These are phyloP conservation scores for Entomortierella parvispora DNA, from an alignment of 192 early-diverging fungal species.

Conservation along the genomic window DNA sequence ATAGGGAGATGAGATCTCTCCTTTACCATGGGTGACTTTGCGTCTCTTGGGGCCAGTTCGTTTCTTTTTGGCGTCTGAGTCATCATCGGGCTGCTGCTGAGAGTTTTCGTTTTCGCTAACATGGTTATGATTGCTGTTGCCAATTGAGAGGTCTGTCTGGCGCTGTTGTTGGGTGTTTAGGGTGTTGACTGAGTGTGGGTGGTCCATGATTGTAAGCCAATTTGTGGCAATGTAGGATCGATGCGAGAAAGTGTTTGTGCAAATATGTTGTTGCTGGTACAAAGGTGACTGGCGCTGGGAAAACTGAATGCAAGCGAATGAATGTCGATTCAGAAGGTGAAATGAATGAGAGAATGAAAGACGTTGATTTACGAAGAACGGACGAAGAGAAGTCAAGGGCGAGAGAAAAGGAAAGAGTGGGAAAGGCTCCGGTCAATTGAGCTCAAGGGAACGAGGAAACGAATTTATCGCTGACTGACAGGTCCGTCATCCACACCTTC, in stretches of 20 bases:
- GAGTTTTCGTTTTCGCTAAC: background rate
- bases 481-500: too few relatives aligned
- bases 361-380: background rate
- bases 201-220: too few relatives aligned
- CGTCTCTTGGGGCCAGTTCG: slow-evolving; percentile 65
- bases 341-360: background rate
- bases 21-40: slow-evolving; percentile 70
- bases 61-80: slow-evolving; percentile 64
- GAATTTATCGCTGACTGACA: background rate
- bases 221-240: background rate
- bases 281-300: slow-evolving; percentile 2
- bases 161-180: too few relatives aligned
- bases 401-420: background rate
- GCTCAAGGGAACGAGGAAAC: background rate
- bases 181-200: too few relatives aligned
- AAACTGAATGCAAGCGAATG: background rate
- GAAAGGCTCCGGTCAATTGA: background rate
- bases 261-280: background rate
- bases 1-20: background rate
- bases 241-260: background rate
- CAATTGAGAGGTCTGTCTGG: background rate
- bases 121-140: background rate
- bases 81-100: slow-evolving; percentile 32
- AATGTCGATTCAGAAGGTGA: background rate
- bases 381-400: background rate